These are phyloP conservation scores for Fomitiporia mediterranea DNA, from an alignment of 1,284 basidiomycete genomes.

Conservation along the genomic window DNA sequence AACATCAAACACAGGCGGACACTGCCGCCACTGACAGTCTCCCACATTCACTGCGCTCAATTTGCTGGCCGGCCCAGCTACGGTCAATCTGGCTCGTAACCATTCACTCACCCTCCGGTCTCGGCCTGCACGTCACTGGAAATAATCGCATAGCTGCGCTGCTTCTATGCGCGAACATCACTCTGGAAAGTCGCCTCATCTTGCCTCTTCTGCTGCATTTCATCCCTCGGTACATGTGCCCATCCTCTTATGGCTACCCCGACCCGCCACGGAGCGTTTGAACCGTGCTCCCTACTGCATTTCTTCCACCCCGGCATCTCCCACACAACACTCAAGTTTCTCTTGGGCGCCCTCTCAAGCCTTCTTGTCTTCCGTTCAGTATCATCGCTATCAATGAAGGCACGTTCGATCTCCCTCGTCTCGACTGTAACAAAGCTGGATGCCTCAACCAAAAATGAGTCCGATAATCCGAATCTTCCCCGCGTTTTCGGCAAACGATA, in stretches of 20 bases:
- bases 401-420: background rate
- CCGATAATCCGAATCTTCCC: no score
- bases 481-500: background rate
- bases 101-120: background rate
- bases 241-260: background rate
- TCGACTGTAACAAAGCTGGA: no score
- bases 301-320: background rate
- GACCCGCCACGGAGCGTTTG: background rate
- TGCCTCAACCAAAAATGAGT: no score
- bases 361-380: background rate
- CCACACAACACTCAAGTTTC: background rate
- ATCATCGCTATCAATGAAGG: conserved; percentile 1
- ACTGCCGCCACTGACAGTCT: background rate
- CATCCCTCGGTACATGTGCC: conserved; percentile 1
- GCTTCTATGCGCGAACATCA: background rate
- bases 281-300: background rate
- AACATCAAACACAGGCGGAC: no score
- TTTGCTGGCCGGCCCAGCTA: background rate
- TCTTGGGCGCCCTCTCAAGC: background rate
- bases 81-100: background rate
- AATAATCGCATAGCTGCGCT: no score
- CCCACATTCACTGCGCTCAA: background rate
- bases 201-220: conserved; percentile 1
- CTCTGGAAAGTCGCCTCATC: background rate
- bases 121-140: background rate